Evolutionary conservation across 2,329 filamentous ascomycete species (phyloP).

Genomic region (Clarireedia hainanense): DNA sequence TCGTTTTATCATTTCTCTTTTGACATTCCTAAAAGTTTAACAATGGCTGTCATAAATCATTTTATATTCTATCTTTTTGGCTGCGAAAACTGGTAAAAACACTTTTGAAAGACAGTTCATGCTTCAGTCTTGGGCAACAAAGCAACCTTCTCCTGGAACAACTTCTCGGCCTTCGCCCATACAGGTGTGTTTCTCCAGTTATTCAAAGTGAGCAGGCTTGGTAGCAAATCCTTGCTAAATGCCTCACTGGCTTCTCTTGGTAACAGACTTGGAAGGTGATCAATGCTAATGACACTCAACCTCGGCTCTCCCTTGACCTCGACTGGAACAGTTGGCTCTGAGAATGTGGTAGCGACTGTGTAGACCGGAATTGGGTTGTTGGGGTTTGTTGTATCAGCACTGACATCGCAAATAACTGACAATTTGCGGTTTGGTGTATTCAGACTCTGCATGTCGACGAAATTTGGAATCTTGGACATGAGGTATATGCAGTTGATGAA

Average conservation of each 20-base stretch:
- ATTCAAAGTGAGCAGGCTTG: slow-evolving; percentile 69
- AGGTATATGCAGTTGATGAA: slow-evolving; percentile 92
- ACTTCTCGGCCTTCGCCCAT: slow-evolving; percentile 78
- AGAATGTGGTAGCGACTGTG: slow-evolving; percentile 76
- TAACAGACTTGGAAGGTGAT: slow-evolving; percentile 76
- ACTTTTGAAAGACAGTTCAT: slow-evolving; percentile 1
- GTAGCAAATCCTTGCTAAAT: slow-evolving; percentile 72
- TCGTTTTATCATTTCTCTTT: background rate
- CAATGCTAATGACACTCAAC: slow-evolving; percentile 79
- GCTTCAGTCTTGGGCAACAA: slow-evolving; percentile 45
- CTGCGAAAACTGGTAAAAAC: background rate
- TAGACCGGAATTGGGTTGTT: slow-evolving; percentile 70
- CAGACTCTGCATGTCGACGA: slow-evolving; percentile 66
- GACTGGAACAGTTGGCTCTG: slow-evolving; percentile 76
- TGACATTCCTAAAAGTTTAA: background rate
- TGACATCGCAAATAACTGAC: slow-evolving; percentile 73
- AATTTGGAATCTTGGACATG: slow-evolving; percentile 67
- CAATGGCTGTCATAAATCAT: background rate
- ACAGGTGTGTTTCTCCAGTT: slow-evolving; percentile 64
- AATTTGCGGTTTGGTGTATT: slow-evolving; percentile 62
- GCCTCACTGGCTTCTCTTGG: slow-evolving; percentile 81
- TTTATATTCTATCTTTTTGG: background rate
- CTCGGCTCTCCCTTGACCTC: slow-evolving; percentile 44
- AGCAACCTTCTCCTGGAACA: slow-evolving; percentile 76
- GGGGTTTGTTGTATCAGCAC: slow-evolving; percentile 65